Base-by-base conservation (phyloP, 805 yeast species). In the Wickerhamomyces subpelliculosus region DNA sequence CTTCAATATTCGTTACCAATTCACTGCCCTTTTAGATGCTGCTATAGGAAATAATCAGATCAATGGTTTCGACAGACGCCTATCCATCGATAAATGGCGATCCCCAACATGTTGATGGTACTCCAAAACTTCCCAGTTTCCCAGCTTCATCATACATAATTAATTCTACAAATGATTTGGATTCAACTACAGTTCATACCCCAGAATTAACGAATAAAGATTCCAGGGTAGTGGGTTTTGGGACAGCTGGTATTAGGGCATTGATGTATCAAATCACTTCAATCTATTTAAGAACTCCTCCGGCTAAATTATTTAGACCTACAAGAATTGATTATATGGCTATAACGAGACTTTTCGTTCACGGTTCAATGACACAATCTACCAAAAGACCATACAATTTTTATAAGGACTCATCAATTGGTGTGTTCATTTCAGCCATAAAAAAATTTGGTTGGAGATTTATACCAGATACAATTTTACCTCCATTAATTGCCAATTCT, bases 201-300 rank as follows among this genome's bases (percentile, higher is more conserved):
- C 31, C 43, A 4, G 55, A 61, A 35, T 54, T 68, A 22, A 56
- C 70, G 3, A 55, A 57, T n/a, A 57, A 60, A 35, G 59, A 57
- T 47, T 66, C 76, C 1, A 67, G 69, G 41, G 68, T 81, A 2
- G 86, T 88, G 1, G 85, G 95, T 12, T 78, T 84, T 0, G 71
- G 85, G 11, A 79, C 94, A 0, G 96, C 96, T 0, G 89, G 96
- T 42, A 76, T 87, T 5, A 68, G 97, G 27, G 95, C 96, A 0
- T 49, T 87, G 20, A 71, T 85, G n/a, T 77, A 78, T 43, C 96
- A 89, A 59, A 46, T 87, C 27, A 80, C 87, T 32, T 66, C 88
- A 1, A 64, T 90, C 23, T 90, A 89, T 55, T 59, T 88, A 32
- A 69, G 97, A 40, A 84, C 94, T 1, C 80, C 80, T 1, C 78